phyloP scores from a whole-genome alignment of 2,329 filamentous ascomycete species.

The Neocucurbitaria cava region DNA sequence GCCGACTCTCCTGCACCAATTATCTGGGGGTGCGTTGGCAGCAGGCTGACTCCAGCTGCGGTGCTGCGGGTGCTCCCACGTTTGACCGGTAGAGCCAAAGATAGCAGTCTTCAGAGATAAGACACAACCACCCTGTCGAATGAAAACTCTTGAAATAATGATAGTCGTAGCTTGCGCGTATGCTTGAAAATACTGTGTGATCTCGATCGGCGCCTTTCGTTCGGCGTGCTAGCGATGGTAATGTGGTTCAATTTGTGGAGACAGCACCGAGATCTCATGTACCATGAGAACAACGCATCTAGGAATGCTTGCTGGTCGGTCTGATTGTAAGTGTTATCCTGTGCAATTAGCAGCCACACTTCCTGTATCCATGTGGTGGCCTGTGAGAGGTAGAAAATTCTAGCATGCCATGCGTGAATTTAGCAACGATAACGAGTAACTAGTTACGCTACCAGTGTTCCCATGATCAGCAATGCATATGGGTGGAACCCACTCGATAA shows the following conservation, averaged over 20 bases:
- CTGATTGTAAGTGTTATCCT: too few species aligned
- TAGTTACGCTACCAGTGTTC: slow-evolving; percentile 19
- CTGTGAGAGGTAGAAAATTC: not conserved
- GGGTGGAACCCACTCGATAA: not conserved
- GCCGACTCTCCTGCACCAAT: too few species aligned
- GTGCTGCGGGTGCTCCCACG: not conserved
- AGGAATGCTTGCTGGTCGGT: too few species aligned
- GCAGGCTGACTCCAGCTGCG: too few species aligned
- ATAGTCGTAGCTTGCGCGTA: not conserved
- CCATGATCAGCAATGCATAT: slow-evolving; percentile 22
- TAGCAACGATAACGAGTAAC: not conserved
- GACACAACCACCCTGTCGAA: not conserved
- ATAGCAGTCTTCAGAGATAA: not conserved
- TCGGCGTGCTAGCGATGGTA: not conserved
- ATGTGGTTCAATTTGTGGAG: not conserved
- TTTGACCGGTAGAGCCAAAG: not conserved
- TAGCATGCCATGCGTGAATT: not conserved
- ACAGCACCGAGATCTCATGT: not conserved
- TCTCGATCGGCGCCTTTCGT: not conserved
- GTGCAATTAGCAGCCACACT: not conserved
- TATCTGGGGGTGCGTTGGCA: not conserved
- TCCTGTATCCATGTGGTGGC: not conserved
- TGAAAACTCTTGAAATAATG: not conserved
- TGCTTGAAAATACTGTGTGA: not conserved
- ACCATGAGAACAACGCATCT: not conserved